Base-by-base conservation (phyloP, 441 rosid genomes). In the Populus hybrid region DNA sequence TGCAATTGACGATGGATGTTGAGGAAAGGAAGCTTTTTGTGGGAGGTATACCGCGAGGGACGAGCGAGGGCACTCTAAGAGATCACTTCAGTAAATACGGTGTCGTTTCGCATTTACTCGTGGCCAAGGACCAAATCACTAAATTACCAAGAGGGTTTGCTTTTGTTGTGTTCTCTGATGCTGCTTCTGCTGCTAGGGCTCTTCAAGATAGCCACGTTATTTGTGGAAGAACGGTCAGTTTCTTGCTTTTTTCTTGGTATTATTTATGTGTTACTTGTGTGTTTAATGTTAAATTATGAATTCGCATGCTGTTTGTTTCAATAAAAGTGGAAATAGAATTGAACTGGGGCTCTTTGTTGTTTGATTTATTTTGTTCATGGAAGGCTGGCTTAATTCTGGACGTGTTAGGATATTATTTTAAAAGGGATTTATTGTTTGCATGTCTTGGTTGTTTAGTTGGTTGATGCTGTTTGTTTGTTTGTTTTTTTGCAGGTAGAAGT, bases 81-180 rank as follows among this genome's bases (percentile, higher is more conserved):
- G 77, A 76, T 77, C 89, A 94, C 76, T 94, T 94, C 82, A 79
- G 89, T 82, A 88, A 78, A 80, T 94, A 93, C 74, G 97, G 97
- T 38, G 68, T 26, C 74, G 95, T 94, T 40, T 76, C 77, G 71
- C 84, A 84, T 71, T 85, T 90, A 12, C 76, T 83, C 26, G 83
- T 94, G 76, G 90, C 92, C 76, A 90, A 77, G 73, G 94, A 90
- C 76, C 84, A 76, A 76, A 65, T 2, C 77, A 84, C 92, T 66
- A 82, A 83, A 74, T 73, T 20, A 20, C 81, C 97, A 1, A 88
- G 94, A 74, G 91, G 97, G 0, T 91, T 91, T 86, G 98, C 89
- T 2, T 94, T 93, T 82, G 95, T 94, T 79, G 84, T 83, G 78
- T 90, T 91, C 76, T 84, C 86, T 11, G 89, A 90, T 76, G 78